Percentiles rank a stretch among this genome's conserved stretches.
These are phyloP conservation scores for Eutrema japonicum DNA, from an alignment of 345 rosid species.

Conservation along the genomic window DNA sequence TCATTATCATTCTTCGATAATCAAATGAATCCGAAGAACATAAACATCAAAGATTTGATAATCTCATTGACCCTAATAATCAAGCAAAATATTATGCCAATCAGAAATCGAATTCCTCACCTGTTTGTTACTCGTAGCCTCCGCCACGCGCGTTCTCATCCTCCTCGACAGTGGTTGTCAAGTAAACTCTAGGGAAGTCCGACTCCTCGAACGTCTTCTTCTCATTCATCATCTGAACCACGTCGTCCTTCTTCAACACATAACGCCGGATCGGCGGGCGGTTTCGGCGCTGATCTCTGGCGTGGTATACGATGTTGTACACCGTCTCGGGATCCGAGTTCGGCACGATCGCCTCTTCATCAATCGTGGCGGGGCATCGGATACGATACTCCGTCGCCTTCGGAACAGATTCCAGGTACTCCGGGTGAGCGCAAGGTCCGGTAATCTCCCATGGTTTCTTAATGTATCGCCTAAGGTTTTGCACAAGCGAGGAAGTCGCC, in stretches of 20 bases:
- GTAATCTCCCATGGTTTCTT: constrained; percentile 98
- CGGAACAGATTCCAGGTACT: constrained; percentile 64
- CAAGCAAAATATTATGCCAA: constrained; percentile 1
- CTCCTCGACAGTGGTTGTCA: constrained; percentile 71
- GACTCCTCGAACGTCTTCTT: constrained; percentile 59
- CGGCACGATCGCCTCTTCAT: constrained; percentile 64
- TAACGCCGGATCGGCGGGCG: constrained; percentile 78
- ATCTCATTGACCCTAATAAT: constrained; percentile 7
- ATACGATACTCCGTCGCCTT: constrained; percentile 72
- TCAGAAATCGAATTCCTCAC: constrained; percentile 40
- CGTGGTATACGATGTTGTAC: constrained; percentile 78
- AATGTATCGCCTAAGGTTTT: constrained; percentile 66
- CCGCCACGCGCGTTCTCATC: constrained; percentile 63
- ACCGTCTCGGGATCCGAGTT: constrained; percentile 83
- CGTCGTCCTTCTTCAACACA: constrained; percentile 74
- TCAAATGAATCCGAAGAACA: constrained; percentile 1
- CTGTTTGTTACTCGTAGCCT: constrained; percentile 61
- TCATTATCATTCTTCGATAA: not conserved
- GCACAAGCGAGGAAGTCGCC: constrained; percentile 57
- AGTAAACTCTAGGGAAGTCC: constrained; percentile 79
- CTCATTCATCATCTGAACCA: constrained; percentile 78
- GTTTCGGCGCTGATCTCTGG: constrained; percentile 86
- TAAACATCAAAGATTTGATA: constrained; percentile 1
- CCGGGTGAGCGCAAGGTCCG: constrained; percentile 91
- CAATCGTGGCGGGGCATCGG: constrained; percentile 73